Evolutionary conservation across 1,284 basidiomycete species (phyloP).

Genomic region (Grifola frondosa): DNA sequence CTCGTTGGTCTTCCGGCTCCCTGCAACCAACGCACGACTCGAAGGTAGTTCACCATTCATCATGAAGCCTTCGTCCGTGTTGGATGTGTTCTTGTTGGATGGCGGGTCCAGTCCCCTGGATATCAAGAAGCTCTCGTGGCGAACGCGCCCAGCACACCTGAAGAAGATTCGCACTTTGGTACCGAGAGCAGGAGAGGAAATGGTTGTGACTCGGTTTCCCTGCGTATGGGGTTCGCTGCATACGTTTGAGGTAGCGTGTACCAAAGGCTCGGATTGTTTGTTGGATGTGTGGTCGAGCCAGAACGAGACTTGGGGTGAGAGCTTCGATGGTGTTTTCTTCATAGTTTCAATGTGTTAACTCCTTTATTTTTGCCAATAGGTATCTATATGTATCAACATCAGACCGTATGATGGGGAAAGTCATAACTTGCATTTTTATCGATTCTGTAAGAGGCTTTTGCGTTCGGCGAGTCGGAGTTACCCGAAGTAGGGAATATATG

Average conservation of each 20-base stretch:
- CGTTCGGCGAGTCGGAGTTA: no score
- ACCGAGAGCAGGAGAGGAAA: slow-evolving; percentile 5
- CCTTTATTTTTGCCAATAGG: not conserved
- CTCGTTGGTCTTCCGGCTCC: slow-evolving; percentile 25
- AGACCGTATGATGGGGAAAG: slow-evolving; percentile 9
- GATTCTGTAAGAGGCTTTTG: no score
- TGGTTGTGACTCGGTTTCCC: slow-evolving; percentile 11
- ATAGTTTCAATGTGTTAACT: not conserved
- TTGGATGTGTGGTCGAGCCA: slow-evolving; percentile 21
- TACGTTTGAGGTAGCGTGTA: slow-evolving; percentile 18
- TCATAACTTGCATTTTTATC: no score
- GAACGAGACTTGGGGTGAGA: slow-evolving; percentile 19
- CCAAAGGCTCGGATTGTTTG: slow-evolving; percentile 11
- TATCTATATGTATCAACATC: slow-evolving; percentile 11
- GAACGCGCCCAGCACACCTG: slow-evolving; percentile 11
- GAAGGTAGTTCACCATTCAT: slow-evolving; percentile 20
- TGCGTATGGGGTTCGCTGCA: slow-evolving; percentile 16
- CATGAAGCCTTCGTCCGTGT: slow-evolving; percentile 10
- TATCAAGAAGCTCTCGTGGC: slow-evolving; percentile 18
- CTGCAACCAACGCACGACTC: slow-evolving; percentile 15
- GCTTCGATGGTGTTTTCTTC: no score
- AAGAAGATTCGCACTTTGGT: slow-evolving; percentile 14
- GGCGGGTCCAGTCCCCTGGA: no score
- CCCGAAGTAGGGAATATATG: no score
- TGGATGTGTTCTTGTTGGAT: slow-evolving; percentile 22